Conservation (phyloP, 2,329 filamentous ascomycete genomes). For the Colletotrichum truncatum region DNA sequence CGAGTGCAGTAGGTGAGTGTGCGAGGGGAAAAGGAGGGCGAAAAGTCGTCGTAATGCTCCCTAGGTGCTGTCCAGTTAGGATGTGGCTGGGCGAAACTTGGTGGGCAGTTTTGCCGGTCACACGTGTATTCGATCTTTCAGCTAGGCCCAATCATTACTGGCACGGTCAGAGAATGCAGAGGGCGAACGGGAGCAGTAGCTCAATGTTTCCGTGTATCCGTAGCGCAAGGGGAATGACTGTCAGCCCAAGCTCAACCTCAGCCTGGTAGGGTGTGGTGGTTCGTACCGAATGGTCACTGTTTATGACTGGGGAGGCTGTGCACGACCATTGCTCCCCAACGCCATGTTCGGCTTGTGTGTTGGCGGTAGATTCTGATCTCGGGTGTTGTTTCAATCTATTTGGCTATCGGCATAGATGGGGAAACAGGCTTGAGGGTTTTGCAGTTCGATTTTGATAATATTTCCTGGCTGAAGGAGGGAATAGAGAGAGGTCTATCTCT, state of each 20-base stretch:
- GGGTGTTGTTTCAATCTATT: not conserved
- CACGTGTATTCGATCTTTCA: not conserved
- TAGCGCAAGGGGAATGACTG: no score
- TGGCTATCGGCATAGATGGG: not conserved
- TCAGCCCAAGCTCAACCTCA: no score
- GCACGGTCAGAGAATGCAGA: no score
- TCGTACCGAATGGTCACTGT: conserved; percentile 7
- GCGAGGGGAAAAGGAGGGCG: not conserved
- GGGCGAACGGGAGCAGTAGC: no score
- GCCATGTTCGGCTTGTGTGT: conserved; percentile 8
- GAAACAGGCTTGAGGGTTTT: not conserved
- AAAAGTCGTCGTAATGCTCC: conserved; percentile 27
- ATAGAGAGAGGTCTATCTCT: no score
- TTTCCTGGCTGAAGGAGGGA: no score
- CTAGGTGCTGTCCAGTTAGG: not conserved
- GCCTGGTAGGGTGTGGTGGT: not conserved
- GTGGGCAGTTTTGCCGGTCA: not conserved
- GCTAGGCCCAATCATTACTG: not conserved
- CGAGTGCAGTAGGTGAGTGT: no score
- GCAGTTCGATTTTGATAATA: no score
- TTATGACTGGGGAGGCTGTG: conserved; percentile 12
- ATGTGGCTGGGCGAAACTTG: conserved; percentile 4
- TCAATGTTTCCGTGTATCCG: no score
- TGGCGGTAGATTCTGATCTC: conserved; percentile 6
- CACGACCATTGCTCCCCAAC: conserved; percentile 16